Evolutionary conservation across 1,139 yeast species (phyloP).

Genomic region (Pichia terricola): DNA sequence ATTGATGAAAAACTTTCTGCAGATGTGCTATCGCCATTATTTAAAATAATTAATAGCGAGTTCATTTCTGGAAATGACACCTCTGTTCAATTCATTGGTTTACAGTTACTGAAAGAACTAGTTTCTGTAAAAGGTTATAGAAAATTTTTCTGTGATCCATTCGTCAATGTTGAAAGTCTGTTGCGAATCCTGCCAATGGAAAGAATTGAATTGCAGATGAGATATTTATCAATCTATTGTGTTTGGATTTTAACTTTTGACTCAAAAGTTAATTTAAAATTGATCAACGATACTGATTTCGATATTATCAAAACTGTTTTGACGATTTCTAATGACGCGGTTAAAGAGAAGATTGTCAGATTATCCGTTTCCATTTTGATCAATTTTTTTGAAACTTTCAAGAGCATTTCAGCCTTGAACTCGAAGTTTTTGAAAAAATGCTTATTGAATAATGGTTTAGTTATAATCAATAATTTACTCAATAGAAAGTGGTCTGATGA

Average conservation of each 20-base stretch:
- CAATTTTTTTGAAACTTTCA: slow-evolving; percentile 36
- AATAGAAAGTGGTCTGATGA: slow-evolving; percentile 94
- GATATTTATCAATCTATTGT: slow-evolving; percentile 67
- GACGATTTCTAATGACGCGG: slow-evolving; percentile 55
- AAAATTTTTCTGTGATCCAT: slow-evolving; percentile 37
- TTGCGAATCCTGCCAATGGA: slow-evolving; percentile 14
- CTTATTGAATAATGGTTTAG: slow-evolving; percentile 59
- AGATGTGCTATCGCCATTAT: too few species aligned
- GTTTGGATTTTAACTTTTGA: slow-evolving; percentile 84
- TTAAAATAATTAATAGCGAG: neutral
- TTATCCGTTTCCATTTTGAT: slow-evolving; percentile 66
- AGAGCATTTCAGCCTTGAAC: neutral
- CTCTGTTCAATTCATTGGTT: slow-evolving; percentile 55
- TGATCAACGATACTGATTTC: slow-evolving; percentile 39
- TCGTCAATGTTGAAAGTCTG: slow-evolving; percentile 1
- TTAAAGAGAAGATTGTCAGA: slow-evolving; percentile 86
- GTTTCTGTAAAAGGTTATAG: slow-evolving; percentile 54
- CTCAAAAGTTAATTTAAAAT: slow-evolving; percentile 34
- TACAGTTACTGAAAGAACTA: slow-evolving; percentile 58
- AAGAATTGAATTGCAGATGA: slow-evolving; percentile 65
- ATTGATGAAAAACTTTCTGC: too few species aligned
- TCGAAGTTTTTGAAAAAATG: slow-evolving; percentile 46
- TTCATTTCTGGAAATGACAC: too few species aligned
- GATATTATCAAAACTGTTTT: slow-evolving; percentile 47
- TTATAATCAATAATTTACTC: slow-evolving; percentile 55